Base-by-base conservation (phyloP, 2,329 filamentous ascomycete species). In the Podosphaera xanthii region DNA sequence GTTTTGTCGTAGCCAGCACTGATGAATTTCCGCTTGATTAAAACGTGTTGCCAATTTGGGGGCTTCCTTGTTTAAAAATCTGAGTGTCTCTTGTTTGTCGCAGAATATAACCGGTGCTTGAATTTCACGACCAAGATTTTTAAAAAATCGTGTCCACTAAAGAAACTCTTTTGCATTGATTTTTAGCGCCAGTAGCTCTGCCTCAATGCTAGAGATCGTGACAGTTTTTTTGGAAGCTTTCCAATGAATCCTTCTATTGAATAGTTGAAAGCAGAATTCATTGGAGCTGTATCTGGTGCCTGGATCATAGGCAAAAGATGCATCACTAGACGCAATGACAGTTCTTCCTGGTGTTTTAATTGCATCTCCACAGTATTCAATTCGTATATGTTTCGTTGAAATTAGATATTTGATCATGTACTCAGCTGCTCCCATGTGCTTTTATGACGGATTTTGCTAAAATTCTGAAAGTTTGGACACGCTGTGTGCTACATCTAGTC, bases 321-420 rank as follows among this genome's bases (percentile, higher is more conserved):
- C 57, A 58, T 58, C 57, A 36, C 54, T 57, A 8, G 54, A 57
- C 12, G 36, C 54, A 8, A 57, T 44, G 48, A 57, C 48, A n/a
- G 9, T 34, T 46, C 55, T 33, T 1, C 55, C 3, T 40, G 38
- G 4, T 4, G 14, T 38, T 34, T 57, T n/a, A 10, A 10, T 14
- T 46, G 9, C 14, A 14, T 57, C 4, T 33, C 55, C 55, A 35
- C 4, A 2, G n/a, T 46, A 57, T 33, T 57, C 49, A 22, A 52
- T 52, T 2, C 22, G n/a, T 35, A 38, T 57, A 34, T 57, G 46
- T 31, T 46, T 57, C n/a, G 49, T 52, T 52, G 6, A 6, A 40
- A 6, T 8, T 35, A 59, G 22, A 52, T 57, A 57, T 34, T 52
- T 35, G 31, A 53, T 46, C 40, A 59, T 31, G 8, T 46, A n/a